A percentile compares a stretch with the other conserved stretches of the same genome.
Evolutionary conservation across 331 rosid genomes (phyloP).

Genomic region (Malus hybrid): DNA sequence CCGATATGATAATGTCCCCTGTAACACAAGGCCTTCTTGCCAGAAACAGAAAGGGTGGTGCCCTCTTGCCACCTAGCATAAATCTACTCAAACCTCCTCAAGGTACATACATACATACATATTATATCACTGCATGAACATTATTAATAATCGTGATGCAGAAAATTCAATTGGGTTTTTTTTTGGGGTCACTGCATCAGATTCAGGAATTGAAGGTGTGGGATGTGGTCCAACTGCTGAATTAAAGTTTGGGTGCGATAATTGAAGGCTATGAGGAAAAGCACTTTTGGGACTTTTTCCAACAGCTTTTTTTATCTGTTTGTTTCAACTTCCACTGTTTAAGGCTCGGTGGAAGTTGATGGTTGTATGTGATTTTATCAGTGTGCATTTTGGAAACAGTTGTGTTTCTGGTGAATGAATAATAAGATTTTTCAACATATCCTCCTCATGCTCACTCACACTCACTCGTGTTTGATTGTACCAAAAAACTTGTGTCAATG

Average conservation of each 20-base stretch:
- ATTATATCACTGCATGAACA: neutral
- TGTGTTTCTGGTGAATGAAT: neutral
- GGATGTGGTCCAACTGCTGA: constrained; percentile 25
- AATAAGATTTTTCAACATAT: neutral
- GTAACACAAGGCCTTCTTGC: constrained; percentile 75
- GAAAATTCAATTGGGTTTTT: neutral
- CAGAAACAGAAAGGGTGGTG: constrained; percentile 53
- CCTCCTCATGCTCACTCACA: neutral
- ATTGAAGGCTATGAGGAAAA: neutral
- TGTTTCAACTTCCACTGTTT: neutral
- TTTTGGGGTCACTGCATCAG: constrained; percentile 17
- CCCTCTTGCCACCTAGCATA: constrained; percentile 47
- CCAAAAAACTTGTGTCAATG: neutral
- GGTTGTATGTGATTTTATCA: too few relatives aligned
- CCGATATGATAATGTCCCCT: constrained; percentile 77
- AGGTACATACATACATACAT: neutral
- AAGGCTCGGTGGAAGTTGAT: neutral
- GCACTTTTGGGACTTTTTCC: neutral
- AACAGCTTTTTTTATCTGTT: neutral
- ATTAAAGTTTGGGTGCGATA: constrained; percentile 8
- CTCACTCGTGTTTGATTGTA: neutral
- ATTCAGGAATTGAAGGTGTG: constrained; percentile 28
- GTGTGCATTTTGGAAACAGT: neutral
- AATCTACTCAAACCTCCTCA: constrained; percentile 33
- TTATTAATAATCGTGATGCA: neutral